These are phyloP conservation scores for Pseudofabraea citricarpa DNA, from an alignment of 2,329 filamentous ascomycete genomes.

Conservation along the genomic window DNA sequence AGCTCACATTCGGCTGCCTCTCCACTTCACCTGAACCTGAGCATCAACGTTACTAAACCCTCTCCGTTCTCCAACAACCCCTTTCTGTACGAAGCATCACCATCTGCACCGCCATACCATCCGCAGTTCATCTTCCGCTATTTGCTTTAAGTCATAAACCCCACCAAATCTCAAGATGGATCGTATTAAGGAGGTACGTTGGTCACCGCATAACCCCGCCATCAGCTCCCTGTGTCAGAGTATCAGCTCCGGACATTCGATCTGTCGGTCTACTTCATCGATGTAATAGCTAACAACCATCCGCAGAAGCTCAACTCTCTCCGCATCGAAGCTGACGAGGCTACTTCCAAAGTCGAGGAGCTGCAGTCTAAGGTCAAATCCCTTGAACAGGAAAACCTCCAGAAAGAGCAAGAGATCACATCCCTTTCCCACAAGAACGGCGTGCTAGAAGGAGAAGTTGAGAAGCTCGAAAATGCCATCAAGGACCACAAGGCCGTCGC, in stretches of 20 bases:
- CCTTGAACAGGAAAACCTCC: conserved; percentile 89
- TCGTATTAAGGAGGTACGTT: conserved; percentile 82
- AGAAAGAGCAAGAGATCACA: conserved; percentile 97
- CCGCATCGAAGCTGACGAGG: conserved; percentile 88
- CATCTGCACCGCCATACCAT: neutral
- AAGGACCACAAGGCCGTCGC: conserved; percentile 85
- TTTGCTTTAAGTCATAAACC: too few species aligned
- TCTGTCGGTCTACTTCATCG: conserved; percentile 7
- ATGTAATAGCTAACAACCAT: conserved; percentile 3
- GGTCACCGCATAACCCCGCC: conserved; percentile 23
- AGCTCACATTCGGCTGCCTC: neutral
- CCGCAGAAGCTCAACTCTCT: conserved; percentile 91
- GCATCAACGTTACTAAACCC: neutral
- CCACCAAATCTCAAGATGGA: conserved; percentile 74
- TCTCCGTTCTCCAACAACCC: neutral
- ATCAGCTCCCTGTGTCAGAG: conserved; percentile 16
- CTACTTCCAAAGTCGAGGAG: conserved; percentile 77
- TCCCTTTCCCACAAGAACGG: conserved; percentile 94
- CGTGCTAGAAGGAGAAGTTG: conserved; percentile 82
- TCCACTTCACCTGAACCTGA: conserved; percentile 4
- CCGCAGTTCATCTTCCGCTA: too few species aligned
- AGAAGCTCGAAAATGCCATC: conserved; percentile 81
- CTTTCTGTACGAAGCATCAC: conserved; percentile 5
- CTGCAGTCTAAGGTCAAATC: conserved; percentile 81
- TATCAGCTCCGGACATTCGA: conserved; percentile 1